Evolutionary conservation across 1,284 basidiomycete species (phyloP), one percentile per base, ranked within the genome.

Genomic region (Stereum hirsutum): DNA sequence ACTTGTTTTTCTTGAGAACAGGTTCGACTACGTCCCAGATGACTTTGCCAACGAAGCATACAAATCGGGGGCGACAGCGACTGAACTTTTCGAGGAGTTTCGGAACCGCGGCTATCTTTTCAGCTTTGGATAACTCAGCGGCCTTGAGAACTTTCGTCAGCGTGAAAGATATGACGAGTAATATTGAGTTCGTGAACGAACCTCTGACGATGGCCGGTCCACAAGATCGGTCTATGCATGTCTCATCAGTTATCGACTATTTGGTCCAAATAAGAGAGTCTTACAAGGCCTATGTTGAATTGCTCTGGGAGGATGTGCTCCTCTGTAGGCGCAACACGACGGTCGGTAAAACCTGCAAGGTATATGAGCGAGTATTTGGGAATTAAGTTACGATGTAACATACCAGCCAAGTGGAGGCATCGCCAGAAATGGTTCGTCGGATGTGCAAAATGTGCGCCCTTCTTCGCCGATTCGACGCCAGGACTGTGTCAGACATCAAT

Each of bases 21-120:
- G 55, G 54, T 43, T 71, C 70, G 44, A 78, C 69, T 5, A 65
- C 62, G 27, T 75, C 69, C 60, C 81, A 81, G 25, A 89, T 87
- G 27, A 70, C 72, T 45, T 85, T 72, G 0, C 86, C 86, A 4
- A 88, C 78, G 52, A 88, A 85, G 50, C 81, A 83, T 0, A 86
- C 70, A 4, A 83, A 63, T 2, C 64, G 64, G 0, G 86, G 86
- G 2, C 68, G 68, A 47, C 68, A 66, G n/a, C 50, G 57, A 0
- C 60, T 51, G 21, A 89, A 60, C 54, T 88, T 89, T 4, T 47
- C 49, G 0, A 86, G 62, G 5, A 91, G 62, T 0, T 50, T 42
- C 0, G 70, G 68, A 0, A 78, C 76, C 4, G 66, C 61, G 1
- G 64, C 60, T 1, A 59, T 54, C 60, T 76, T 74, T 54, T 86